A percentile compares a stretch with the other conserved stretches of the same genome.
These are phyloP conservation scores for Bigelowiella natans DNA, from an alignment of 78 protist genomes.

Conservation along the genomic window DNA sequence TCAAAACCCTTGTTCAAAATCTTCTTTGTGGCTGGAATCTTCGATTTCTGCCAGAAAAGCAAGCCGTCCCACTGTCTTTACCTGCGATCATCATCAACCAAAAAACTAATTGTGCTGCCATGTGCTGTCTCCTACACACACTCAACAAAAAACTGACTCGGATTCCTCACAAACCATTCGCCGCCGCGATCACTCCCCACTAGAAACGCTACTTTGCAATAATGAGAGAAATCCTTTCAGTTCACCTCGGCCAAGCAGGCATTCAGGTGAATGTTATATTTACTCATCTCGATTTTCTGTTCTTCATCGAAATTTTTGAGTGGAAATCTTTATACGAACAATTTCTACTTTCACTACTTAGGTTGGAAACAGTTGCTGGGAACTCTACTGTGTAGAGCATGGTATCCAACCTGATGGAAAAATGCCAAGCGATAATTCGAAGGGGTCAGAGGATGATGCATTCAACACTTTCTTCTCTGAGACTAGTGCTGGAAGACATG, in stretches of 20 bases:
- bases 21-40: no score
- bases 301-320: no score
- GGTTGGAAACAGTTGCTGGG: conserved; percentile 6
- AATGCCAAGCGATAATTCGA: conserved; percentile 58
- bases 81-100: not conserved
- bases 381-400: conserved; percentile 59
- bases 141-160: not conserved
- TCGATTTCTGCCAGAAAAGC: no score
- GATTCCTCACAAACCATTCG: not conserved
- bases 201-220: not conserved
- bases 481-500: conserved; percentile 68
- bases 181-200: not conserved
- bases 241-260: conserved; percentile 8
- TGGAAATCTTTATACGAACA: no score
- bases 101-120: not conserved
- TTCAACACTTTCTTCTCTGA: conserved; percentile 66
- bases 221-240: conserved; percentile 7
- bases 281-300: no score
- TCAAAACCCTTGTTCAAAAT: no score
- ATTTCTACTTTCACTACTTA: no score
- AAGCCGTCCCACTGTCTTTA: no score
- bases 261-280: not conserved
- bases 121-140: not conserved
- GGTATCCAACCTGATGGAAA: conserved; percentile 75
- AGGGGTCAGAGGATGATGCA: conserved; percentile 39